Base-by-base conservation (phyloP, 345 rosid genomes). In the Pelargonium nanum region DNA sequence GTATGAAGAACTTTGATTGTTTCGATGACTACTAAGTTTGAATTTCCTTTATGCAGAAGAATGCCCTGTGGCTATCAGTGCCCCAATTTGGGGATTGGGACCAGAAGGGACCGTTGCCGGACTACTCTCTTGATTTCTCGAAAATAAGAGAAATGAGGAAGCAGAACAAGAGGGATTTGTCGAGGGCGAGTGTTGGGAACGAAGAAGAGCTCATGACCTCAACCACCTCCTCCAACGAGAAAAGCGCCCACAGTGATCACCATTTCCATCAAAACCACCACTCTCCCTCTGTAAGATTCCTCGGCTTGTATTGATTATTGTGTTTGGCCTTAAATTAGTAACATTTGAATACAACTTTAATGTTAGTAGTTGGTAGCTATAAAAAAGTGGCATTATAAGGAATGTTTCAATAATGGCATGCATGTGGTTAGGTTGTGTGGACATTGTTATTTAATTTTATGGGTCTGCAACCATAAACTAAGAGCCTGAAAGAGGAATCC, bases 11-110 rank as follows among this genome's bases (percentile, higher is more conserved):
- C 0, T 25, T n/a, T n/a, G n/a, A n/a, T n/a, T n/a, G n/a, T n/a
- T n/a, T 40, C 15, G 48, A 40, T 40, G 9, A 40, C 16, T 12
- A 40, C 5, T 40, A 15, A 40, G 48, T 40, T 40, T 6, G 16
- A 40, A 40, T 12, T 40, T n/a, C 0, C 0, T 61, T 21, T 64
- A 30, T 63, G 68, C 67, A 89, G 94, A 88, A 77, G 77, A 78
- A 66, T 65, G 75, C 76, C 22, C 94, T 91, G 44, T 89, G 99
- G 99, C 75, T 93, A 63, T 87, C 97, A 59, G 97, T 93, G 56
- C 97, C 99, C 32, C 94, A 87, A 59, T 93, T 93, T 74, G 99
- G 97, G 52, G 96, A 89, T 62, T 93, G 99, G 97, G 97, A 93
- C 56, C 89, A 85, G 74, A 87, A 87, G 79, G 99, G 97, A 51